Base-by-base conservation (phyloP, 2,329 filamentous ascomycete genomes). In the Trichoderma sp. region DNA sequence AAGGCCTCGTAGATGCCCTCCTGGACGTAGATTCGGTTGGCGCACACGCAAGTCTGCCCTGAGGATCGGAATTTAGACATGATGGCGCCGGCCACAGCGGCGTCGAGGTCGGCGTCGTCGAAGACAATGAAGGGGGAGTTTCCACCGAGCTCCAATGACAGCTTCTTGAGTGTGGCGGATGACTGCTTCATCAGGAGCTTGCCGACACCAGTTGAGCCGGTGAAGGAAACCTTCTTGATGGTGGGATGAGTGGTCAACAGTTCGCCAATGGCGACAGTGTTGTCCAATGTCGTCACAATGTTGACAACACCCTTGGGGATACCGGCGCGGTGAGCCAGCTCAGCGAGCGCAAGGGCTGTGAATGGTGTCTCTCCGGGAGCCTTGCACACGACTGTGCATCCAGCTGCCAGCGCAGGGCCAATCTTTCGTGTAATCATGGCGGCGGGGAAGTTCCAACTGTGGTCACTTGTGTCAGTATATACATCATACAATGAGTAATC, bases 51-150 rank as follows among this genome's bases (percentile, higher is more conserved):
- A 0, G 96, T 98, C 85, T 99, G 96, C 43, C 96, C 96, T 0
- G 93, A 97, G 47, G 92, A 94, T 69, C 96, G 92, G 89, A 98
- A 98, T 82, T 98, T 99, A 78, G 90, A 95, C 28, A 91, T 85
- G 68, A 98, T 88, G 62, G 94, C 94, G 30, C 95, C 95, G 0
- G 89, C 84, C 1, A 98, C 94, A 3, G 96, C 96, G 5, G 85
- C 84, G 72, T 98, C 95, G 23, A 98, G 84, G 79, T 98, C 93
- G 23, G 95, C 93, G 78, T 98, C 95, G 78, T 98, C 94, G 78
- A 98, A 98, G 39, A 98, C 94, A 75, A 98, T 98, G 80, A 98
- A 97, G 1, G 95, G 95, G 0, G 95, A 93, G 80, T 98, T 98
- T 62, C 95, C 96, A 69, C 95, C 95, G 1, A 98, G 91, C 80